A percentile compares a stretch with the other conserved stretches of the same genome.
phyloP scores from a whole-genome alignment of 2,329 filamentous ascomycete species.

The Epichloe hybrida region DNA sequence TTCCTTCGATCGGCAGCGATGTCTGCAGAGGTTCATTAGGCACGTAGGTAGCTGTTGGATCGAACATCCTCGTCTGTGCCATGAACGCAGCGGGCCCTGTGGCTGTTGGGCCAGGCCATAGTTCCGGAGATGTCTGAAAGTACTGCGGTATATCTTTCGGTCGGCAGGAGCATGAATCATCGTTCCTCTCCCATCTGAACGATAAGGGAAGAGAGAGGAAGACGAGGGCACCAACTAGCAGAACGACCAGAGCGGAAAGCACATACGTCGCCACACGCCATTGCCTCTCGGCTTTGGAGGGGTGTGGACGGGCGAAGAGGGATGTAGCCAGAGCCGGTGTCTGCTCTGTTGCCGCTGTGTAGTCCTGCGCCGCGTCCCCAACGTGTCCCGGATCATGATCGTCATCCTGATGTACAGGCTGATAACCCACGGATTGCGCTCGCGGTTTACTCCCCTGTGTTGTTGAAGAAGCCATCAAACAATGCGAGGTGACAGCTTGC shows the following conservation, averaged over 20 bases:
- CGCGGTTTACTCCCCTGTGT: conserved; percentile 5
- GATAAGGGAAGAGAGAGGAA: conserved; percentile 22
- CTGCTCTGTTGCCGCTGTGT: not conserved
- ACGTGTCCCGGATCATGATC: not conserved
- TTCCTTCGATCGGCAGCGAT: conserved; percentile 49
- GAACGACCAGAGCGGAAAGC: conserved; percentile 20
- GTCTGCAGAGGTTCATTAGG: conserved; percentile 61
- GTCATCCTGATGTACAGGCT: conserved; percentile 22
- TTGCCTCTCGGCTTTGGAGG: conserved; percentile 12
- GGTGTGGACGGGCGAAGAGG: conserved; percentile 5
- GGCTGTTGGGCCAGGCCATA: conserved; percentile 52
- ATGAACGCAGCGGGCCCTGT: conserved; percentile 58
- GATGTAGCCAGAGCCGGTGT: not conserved
- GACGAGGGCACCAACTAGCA: conserved; percentile 25
- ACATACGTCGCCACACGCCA: conserved; percentile 18
- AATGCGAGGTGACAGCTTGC: not conserved
- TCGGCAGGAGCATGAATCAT: conserved; percentile 17
- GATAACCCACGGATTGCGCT: conserved; percentile 15
- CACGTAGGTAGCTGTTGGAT: conserved; percentile 50
- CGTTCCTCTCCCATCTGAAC: conserved; percentile 9
- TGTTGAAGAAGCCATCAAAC: conserved; percentile 5
- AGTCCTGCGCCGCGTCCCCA: not conserved
- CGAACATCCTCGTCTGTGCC: conserved; percentile 55
- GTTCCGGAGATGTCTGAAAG: conserved; percentile 46
- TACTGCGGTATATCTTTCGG: conserved; percentile 41